Conservation (phyloP, 73 alveolate genomes). For the Diophrys appendiculata region DNA sequence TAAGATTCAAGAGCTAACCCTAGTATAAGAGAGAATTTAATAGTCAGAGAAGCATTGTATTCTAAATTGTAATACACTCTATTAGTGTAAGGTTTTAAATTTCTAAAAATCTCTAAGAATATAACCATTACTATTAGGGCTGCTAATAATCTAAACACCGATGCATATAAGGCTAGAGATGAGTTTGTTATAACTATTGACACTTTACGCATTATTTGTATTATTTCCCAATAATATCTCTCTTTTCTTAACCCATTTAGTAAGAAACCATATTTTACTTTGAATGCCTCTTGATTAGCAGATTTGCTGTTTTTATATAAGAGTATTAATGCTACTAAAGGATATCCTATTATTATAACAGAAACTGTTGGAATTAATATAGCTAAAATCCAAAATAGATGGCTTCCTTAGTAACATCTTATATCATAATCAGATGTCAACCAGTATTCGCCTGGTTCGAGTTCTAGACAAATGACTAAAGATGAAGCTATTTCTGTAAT, state of each 20-base stretch:
- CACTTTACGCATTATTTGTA: neutral
- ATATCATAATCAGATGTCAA: neutral
- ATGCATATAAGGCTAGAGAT: too few species aligned
- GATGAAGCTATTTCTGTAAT: neutral
- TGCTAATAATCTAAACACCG: too few species aligned
- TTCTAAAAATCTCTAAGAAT: too few species aligned
- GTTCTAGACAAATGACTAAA: neutral
- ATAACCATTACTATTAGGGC: too few species aligned
- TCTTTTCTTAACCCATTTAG: slow-evolving; percentile 1
- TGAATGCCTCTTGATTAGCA: neutral
- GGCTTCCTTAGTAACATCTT: neutral
- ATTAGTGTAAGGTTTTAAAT: too few species aligned
- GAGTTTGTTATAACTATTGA: too few species aligned
- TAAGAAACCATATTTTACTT: neutral
- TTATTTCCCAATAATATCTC: slow-evolving; percentile 15
- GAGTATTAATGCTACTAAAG: slow-evolving; percentile 1
- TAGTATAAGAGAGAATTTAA: too few species aligned
- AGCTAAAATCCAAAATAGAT: neutral
- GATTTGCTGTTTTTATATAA: neutral
- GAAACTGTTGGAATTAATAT: neutral
- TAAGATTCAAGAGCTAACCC: too few species aligned
- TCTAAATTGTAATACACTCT: too few species aligned
- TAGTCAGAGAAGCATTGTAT: too few species aligned
- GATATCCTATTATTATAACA: slow-evolving; percentile 2
- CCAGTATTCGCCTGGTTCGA: neutral